These are phyloP conservation scores for Lipomyces orientalis DNA, from an alignment of 805 yeast genomes.

Conservation along the genomic window DNA sequence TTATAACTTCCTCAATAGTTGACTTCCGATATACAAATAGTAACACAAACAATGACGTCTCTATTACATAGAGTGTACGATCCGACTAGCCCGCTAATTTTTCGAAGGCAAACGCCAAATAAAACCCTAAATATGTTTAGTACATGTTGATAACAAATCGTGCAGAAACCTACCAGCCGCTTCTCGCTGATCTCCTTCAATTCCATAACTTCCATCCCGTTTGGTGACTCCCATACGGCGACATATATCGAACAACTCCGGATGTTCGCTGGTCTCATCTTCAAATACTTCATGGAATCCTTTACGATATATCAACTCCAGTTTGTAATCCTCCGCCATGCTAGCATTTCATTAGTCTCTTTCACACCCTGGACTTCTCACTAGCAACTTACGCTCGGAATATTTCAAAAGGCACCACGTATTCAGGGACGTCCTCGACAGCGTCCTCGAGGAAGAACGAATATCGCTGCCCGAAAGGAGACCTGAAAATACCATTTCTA, in stretches of 20 bases:
- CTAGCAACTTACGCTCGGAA: constrained; percentile 55
- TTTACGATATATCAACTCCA: constrained; percentile 72
- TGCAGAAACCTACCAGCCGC: constrained; percentile 87
- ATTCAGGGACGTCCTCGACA: constrained; percentile 94
- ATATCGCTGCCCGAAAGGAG: constrained; percentile 84
- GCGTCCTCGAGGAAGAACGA: constrained; percentile 87
- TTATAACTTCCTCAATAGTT: neutral
- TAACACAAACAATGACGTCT: too few species aligned
- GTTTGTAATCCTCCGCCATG: constrained; percentile 80
- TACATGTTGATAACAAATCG: constrained; percentile 47
- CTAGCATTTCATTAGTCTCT: neutral
- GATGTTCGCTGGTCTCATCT: constrained; percentile 69
- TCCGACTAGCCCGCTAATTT: constrained; percentile 27
- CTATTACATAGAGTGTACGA: too few species aligned
- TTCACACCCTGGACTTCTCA: neutral
- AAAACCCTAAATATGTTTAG: constrained; percentile 42
- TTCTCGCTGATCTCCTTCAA: constrained; percentile 87
- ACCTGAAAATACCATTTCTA: constrained; percentile 70
- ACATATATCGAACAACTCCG: constrained; percentile 43
- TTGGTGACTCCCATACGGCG: constrained; percentile 57
- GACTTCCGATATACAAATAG: neutral
- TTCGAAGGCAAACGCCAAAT: constrained; percentile 38
- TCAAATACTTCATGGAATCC: constrained; percentile 83
- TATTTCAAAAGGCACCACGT: constrained; percentile 91
- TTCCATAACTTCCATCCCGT: constrained; percentile 80